Evolutionary conservation across 208 protist species (phyloP).

Genomic region (Leishmania martiniquensis): DNA sequence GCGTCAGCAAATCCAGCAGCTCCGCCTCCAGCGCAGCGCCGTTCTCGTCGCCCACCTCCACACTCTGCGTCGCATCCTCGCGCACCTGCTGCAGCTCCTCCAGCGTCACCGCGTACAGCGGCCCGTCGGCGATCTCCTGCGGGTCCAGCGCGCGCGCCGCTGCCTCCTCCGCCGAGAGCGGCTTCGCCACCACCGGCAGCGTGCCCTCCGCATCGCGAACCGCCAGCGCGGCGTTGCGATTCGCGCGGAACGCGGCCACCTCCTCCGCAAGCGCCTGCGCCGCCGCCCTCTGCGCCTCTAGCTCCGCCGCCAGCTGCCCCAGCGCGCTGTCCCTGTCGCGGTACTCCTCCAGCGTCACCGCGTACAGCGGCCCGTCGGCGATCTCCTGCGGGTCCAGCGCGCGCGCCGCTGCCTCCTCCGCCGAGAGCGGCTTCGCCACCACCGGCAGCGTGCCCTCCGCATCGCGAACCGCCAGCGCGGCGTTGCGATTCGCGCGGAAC

Average conservation of each 20-base stretch:
- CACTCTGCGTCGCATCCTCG: slow-evolving; percentile 9
- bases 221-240: slow-evolving; percentile 31
- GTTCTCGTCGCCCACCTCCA: slow-evolving; percentile 1
- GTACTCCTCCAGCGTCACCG: slow-evolving; percentile 24
- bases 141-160: slow-evolving; percentile 26
- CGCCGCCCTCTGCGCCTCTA: slow-evolving; percentile 21
- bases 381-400: slow-evolving; percentile 25
- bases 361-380: slow-evolving; percentile 27
- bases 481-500: slow-evolving; percentile 27
- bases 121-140: slow-evolving; percentile 20
- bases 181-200: slow-evolving; percentile 23
- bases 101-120: slow-evolving; percentile 32
- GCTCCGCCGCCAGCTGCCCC: slow-evolving; percentile 4
- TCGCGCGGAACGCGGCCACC: slow-evolving; percentile 10
- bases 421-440: slow-evolving; percentile 13
- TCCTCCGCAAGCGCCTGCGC: slow-evolving; percentile 4
- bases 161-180: slow-evolving; percentile 23
- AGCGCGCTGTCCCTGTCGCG: not conserved
- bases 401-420: slow-evolving; percentile 24
- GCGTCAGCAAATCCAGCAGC: slow-evolving; percentile 26
- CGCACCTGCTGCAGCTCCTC: slow-evolving; percentile 12
- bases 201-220: slow-evolving; percentile 29
- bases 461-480: slow-evolving; percentile 25
- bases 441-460: slow-evolving; percentile 33
- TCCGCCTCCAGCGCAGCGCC: slow-evolving; percentile 20